Evolutionary conservation across 106 monocot species (phyloP).

Genomic region (Gastrodia elata): DNA sequence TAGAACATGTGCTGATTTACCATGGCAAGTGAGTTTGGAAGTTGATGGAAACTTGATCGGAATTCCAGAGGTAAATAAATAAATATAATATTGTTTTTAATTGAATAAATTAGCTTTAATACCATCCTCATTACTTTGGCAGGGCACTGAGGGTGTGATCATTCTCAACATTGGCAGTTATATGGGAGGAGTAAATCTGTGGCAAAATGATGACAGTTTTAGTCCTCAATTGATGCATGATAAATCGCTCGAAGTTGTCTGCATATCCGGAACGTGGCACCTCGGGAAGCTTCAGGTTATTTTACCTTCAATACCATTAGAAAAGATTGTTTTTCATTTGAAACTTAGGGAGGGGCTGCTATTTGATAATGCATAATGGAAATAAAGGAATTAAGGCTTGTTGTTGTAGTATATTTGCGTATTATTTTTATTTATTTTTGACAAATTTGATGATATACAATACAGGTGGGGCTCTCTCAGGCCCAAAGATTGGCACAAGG

Average conservation of each 20-base stretch:
- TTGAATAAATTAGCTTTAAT: not conserved
- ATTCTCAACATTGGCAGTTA: conserved; percentile 85
- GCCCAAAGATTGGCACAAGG: conserved; percentile 85
- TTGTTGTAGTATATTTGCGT: too few relatives aligned
- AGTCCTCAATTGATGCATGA: conserved; percentile 73
- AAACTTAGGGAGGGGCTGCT: too few relatives aligned
- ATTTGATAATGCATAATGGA: too few relatives aligned
- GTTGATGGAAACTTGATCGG: conserved; percentile 67
- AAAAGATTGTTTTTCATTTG: too few relatives aligned
- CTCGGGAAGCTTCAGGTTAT: conserved; percentile 86
- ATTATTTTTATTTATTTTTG: not conserved
- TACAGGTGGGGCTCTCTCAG: conserved; percentile 83
- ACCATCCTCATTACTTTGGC: conserved; percentile 8
- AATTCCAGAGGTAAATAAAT: conserved; percentile 54
- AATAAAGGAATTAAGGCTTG: too few relatives aligned
- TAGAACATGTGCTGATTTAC: conserved; percentile 76
- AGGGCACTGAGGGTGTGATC: conserved; percentile 84
- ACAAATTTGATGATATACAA: not conserved
- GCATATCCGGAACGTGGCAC: conserved; percentile 85
- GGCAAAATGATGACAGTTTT: conserved; percentile 83
- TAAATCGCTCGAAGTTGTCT: conserved; percentile 67
- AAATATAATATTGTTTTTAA: not conserved
- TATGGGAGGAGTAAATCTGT: conserved; percentile 88
- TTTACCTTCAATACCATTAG: not conserved
- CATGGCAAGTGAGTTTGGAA: conserved; percentile 78